phyloP scores from a whole-genome alignment of 2,329 filamentous ascomycete species.

The Dothidotthia symphoricarpi region DNA sequence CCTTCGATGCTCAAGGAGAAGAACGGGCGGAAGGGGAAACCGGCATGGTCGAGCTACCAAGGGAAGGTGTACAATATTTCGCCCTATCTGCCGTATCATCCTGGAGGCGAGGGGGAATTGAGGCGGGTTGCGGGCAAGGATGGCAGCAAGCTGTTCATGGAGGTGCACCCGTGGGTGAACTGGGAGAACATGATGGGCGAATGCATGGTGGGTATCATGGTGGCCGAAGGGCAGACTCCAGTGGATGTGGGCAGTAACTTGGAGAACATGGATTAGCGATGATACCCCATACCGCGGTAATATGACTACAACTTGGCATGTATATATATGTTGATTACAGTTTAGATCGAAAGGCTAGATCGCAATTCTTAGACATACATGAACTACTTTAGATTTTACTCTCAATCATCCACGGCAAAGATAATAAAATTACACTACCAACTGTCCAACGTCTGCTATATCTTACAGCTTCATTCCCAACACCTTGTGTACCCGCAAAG shows the following conservation, averaged over 20 bases:
- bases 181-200: slow-evolving; percentile 65
- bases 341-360: no score
- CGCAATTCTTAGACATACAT: no score
- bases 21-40: slow-evolving; percentile 78
- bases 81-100: slow-evolving; percentile 87
- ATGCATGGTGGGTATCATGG: slow-evolving; percentile 61
- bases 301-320: no score
- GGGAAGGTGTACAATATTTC: slow-evolving; percentile 93
- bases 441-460: not conserved
- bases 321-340: not conserved
- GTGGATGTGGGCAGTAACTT: slow-evolving; percentile 36
- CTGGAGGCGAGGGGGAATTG: slow-evolving; percentile 77
- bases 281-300: no score
- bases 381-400: no score
- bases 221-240: slow-evolving; percentile 52
- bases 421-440: no score
- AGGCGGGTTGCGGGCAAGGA: slow-evolving; percentile 78
- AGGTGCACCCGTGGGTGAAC: slow-evolving; percentile 67
- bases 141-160: slow-evolving; percentile 60
- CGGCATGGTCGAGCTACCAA: slow-evolving; percentile 87
- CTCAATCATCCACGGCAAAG: no score
- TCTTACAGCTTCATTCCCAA: slow-evolving; percentile 93
- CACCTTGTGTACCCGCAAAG: slow-evolving; percentile 80
- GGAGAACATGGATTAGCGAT: slow-evolving; percentile 60
- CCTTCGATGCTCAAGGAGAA: slow-evolving; percentile 74